phyloP scores from a whole-genome alignment of 345 rosid genomes.

The Citrus reticulata region DNA sequence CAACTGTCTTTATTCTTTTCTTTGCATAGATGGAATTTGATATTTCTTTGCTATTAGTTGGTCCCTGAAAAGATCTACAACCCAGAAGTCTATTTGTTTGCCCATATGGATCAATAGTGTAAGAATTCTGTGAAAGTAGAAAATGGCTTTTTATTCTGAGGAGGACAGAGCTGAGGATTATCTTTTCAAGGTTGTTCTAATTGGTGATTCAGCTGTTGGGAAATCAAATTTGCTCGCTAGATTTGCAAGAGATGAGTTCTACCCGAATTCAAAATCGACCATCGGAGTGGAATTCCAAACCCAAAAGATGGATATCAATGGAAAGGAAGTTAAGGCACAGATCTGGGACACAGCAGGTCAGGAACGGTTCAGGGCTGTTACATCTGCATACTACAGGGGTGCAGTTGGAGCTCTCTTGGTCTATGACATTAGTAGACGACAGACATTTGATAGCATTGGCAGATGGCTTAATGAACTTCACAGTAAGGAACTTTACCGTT shows the following conservation, averaged over 20 bases:
- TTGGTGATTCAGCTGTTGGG: conserved; percentile 98
- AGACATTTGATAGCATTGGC: conserved; percentile 83
- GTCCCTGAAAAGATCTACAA: conserved; percentile 7
- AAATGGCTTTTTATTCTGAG: conserved; percentile 74
- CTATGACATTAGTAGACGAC: conserved; percentile 89
- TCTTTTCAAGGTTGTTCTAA: conserved; percentile 87
- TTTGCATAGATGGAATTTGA: conserved; percentile 19
- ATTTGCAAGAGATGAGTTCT: conserved; percentile 92
- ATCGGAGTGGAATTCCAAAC: conserved; percentile 99
- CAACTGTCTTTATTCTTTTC: conserved; percentile 26
- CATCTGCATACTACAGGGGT: conserved; percentile 95
- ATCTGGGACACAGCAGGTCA: conserved; percentile 99
- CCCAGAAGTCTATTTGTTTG: conserved; percentile 16
- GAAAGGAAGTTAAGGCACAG: conserved; percentile 93
- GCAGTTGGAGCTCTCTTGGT: conserved; percentile 98
- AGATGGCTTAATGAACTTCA: conserved; percentile 99
- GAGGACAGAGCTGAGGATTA: conserved; percentile 87
- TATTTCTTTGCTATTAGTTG: conserved; percentile 16
- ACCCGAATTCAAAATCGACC: conserved; percentile 92
- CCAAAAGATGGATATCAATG: conserved; percentile 82
- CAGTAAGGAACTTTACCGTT: conserved; percentile 44
- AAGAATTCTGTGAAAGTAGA: conserved; percentile 24
- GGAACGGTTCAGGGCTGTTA: conserved; percentile 97
- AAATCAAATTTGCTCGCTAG: conserved; percentile 97
- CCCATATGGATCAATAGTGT: conserved; percentile 46